These are phyloP conservation scores for Scortechinia acanthostroma DNA, from an alignment of 2,329 filamentous ascomycete species.

Conservation along the genomic window DNA sequence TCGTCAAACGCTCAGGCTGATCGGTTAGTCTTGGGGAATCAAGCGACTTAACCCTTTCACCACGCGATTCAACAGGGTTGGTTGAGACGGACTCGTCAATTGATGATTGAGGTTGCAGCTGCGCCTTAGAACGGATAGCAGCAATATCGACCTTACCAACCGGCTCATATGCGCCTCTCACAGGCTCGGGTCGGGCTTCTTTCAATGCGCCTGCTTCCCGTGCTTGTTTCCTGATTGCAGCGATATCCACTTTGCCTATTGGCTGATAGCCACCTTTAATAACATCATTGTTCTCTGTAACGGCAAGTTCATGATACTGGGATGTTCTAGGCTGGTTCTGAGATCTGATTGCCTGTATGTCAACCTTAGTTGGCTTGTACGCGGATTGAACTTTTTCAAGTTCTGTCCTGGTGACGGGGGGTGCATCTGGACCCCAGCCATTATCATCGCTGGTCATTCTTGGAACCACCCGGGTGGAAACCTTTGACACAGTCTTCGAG, in stretches of 20 bases:
- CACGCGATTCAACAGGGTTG: no score
- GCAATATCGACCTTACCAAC: conserved; percentile 96
- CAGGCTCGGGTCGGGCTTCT: conserved; percentile 75
- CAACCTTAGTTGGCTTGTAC: conserved; percentile 92
- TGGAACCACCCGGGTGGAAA: neutral
- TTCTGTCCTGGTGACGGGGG: conserved; percentile 78
- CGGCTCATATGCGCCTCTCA: conserved; percentile 91
- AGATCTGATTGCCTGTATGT: conserved; percentile 77
- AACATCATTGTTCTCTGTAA: conserved; percentile 42
- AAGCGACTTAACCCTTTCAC: no score
- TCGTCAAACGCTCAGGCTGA: conserved; percentile 74
- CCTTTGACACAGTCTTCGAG: neutral
- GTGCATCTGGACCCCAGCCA: conserved; percentile 91
- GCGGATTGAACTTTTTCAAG: conserved; percentile 87
- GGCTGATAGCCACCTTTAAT: conserved; percentile 86
- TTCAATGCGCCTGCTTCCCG: conserved; percentile 39
- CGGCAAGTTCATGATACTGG: conserved; percentile 34
- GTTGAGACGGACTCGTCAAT: conserved; percentile 83
- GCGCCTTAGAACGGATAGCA: conserved; percentile 78
- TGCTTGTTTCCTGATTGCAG: conserved; percentile 72
- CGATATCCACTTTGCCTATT: conserved; percentile 94
- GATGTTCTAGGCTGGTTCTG: conserved; percentile 28
- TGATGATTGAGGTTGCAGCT: conserved; percentile 92
- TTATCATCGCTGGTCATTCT: conserved; percentile 75
- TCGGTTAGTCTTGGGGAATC: no score